Conservation (phyloP, 2,329 filamentous ascomycete genomes). For the Myriosclerotinia curreyana region DNA sequence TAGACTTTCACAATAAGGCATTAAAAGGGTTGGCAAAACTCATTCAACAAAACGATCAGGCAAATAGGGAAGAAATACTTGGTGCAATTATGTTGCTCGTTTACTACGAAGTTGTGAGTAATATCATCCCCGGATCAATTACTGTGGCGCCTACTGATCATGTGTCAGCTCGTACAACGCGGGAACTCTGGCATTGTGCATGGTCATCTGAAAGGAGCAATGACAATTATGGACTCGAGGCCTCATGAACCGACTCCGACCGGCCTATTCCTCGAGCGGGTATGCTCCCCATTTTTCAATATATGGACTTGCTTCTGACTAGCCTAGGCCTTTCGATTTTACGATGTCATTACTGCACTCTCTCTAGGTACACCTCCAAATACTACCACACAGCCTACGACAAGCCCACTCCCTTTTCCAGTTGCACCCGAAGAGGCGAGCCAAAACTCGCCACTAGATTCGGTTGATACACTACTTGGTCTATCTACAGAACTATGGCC, state of each 20-base stretch:
- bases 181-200: constrained; percentile 58
- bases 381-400: constrained; percentile 48
- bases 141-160: constrained; percentile 25
- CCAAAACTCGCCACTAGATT: constrained; percentile 46
- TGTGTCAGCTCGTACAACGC: constrained; percentile 55
- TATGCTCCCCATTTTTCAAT: constrained; percentile 38
- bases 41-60: constrained; percentile 51
- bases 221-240: constrained; percentile 56
- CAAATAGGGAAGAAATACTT: constrained; percentile 55
- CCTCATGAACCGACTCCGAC: constrained; percentile 49
- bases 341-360: constrained; percentile 62
- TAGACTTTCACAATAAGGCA: constrained; percentile 58
- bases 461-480: constrained; percentile 52
- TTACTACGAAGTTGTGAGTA: constrained; percentile 61
- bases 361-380: constrained; percentile 58
- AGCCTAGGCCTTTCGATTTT: constrained; percentile 59
- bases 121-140: neutral
- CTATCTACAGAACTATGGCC: constrained; percentile 63
- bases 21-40: constrained; percentile 55
- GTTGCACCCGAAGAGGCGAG: constrained; percentile 45
- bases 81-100: constrained; percentile 60
- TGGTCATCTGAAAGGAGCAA: constrained; percentile 58
- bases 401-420: constrained; percentile 48
- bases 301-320: constrained; percentile 29
- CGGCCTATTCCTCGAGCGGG: constrained; percentile 57